Base-by-base conservation (phyloP, 2,329 filamentous ascomycete species). In the Fusarium sp. region DNA sequence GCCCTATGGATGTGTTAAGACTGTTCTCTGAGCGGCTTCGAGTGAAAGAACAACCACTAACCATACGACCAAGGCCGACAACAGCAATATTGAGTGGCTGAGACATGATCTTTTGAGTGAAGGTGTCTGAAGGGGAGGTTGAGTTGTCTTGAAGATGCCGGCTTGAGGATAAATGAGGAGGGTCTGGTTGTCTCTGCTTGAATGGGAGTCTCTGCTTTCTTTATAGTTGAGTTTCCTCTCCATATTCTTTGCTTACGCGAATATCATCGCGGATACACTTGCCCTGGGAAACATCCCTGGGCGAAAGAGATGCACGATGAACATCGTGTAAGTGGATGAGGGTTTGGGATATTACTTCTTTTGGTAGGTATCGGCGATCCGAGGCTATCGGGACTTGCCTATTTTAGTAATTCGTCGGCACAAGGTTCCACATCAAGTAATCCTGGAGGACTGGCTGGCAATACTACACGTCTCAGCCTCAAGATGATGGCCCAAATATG, bases 21-120 rank as follows among this genome's bases (percentile, higher is more conserved):
- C 18, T 7, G 25, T 6, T 30, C 5, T 30, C 10, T 1, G 7
- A 30, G 16, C 2, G 4, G 30, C 14, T 9, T 60, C 5, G 39
- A 23, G 10, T 13, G 1, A 2, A 1, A 4, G 20, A 57, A 9
- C 11, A 18, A 57, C 7, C 2, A 5, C 32, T 41, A 43, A 72
- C 68, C 73, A 76, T 76, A 7, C 73, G 74, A 2, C 74, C 74
- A 6, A 76, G 74, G 20, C 73, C 68, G 18, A 74, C 68, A 30
- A 76, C 64, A 5, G 73, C 74, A 23, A 76, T 75, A 14, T 73
- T 73, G 2, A 75, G 32, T 10, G 54, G 2, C 4, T 64, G 59
- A 18, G 70, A n/a, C 71, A 76, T 76, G 3, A 1, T 56, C 5
- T 0, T 16, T 9, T 35, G 8, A 5, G 11, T 5, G 4, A 9